Percentiles rank a stretch among this genome's conserved stretches.
Evolutionary conservation across 371 early-diverging fungal genomes (phyloP).

Genomic region (Coemansia sp.): DNA sequence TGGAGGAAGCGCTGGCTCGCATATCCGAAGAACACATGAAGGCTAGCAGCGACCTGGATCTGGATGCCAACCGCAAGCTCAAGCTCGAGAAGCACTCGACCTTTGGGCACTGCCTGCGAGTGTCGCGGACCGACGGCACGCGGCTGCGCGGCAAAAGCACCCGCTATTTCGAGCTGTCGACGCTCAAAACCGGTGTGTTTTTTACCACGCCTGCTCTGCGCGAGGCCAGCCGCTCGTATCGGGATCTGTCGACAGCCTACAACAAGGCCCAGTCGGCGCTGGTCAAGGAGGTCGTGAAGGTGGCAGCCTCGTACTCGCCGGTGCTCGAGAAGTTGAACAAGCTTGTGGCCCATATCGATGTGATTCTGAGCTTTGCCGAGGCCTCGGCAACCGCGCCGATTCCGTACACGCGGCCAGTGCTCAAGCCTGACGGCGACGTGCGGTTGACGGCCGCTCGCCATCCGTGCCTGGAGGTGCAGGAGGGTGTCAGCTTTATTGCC

Average conservation of each 20-base stretch:
- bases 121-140: constrained; percentile 72
- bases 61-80: constrained; percentile 85
- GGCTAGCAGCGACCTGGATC: constrained; percentile 63
- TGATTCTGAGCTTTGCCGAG: constrained; percentile 83
- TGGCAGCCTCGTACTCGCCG: constrained; percentile 82
- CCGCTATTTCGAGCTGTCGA: constrained; percentile 79
- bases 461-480: constrained; percentile 94
- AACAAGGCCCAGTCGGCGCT: constrained; percentile 67
- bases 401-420: constrained; percentile 79
- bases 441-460: constrained; percentile 75
- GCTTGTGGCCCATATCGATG: constrained; percentile 81
- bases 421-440: constrained; percentile 62
- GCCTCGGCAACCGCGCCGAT: constrained; percentile 79
- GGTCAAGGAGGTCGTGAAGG: constrained; percentile 81
- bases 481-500: constrained; percentile 88
- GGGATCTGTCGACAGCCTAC: constrained; percentile 61
- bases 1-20: constrained; percentile 57
- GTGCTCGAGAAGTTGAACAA: constrained; percentile 75
- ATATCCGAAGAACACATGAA: constrained; percentile 67
- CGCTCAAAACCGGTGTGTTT: constrained; percentile 86
- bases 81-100: constrained; percentile 81
- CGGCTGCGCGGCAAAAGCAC: constrained; percentile 63
- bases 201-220: constrained; percentile 79
- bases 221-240: constrained; percentile 56
- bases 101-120: constrained; percentile 86